phyloP scores from a whole-genome alignment of 2,329 filamentous ascomycete genomes.

The Coniochaeta prunicola region DNA sequence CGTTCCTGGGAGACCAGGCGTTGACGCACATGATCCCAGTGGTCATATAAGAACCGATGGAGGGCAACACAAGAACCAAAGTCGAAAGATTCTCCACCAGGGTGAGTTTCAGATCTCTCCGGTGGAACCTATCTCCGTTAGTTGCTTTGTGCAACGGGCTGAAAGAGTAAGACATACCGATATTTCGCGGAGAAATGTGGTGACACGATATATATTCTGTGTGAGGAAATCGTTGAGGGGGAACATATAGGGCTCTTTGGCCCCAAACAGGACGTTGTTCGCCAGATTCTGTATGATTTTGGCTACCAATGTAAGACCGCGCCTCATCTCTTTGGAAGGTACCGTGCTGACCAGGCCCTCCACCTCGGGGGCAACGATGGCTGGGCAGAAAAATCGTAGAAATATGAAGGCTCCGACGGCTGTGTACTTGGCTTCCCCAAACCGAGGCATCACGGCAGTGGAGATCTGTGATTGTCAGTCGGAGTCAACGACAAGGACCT shows the following conservation, averaged over 20 bases:
- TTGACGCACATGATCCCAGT: constrained; percentile 64
- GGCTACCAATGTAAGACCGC: constrained; percentile 60
- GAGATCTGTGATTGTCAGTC: constrained; percentile 44
- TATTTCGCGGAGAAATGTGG: constrained; percentile 59
- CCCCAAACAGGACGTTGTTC: constrained; percentile 65
- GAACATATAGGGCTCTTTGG: constrained; percentile 68
- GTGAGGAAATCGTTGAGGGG: constrained; percentile 62
- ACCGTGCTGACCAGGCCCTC: constrained; percentile 55
- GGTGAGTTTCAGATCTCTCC: constrained; percentile 31
- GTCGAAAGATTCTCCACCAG: constrained; percentile 49
- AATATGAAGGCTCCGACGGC: constrained; percentile 67
- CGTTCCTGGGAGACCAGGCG: constrained; percentile 54
- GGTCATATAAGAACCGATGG: constrained; percentile 63
- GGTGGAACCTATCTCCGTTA: constrained; percentile 34
- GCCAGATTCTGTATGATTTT: constrained; percentile 66
- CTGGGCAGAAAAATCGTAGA: constrained; percentile 64
- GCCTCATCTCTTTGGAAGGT: constrained; percentile 62
- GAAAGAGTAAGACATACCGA: constrained; percentile 39
- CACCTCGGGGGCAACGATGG: constrained; percentile 62
- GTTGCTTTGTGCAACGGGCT: constrained; percentile 7
- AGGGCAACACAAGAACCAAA: constrained; percentile 65
- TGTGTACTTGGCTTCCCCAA: constrained; percentile 64
- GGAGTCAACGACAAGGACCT: background rate
- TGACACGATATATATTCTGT: constrained; percentile 61
- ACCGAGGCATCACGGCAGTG: constrained; percentile 53